A percentile compares a stretch with the other conserved stretches of the same genome.
Conservation (phyloP, 768 basidiomycete species). For the Harrya chromipes region DNA sequence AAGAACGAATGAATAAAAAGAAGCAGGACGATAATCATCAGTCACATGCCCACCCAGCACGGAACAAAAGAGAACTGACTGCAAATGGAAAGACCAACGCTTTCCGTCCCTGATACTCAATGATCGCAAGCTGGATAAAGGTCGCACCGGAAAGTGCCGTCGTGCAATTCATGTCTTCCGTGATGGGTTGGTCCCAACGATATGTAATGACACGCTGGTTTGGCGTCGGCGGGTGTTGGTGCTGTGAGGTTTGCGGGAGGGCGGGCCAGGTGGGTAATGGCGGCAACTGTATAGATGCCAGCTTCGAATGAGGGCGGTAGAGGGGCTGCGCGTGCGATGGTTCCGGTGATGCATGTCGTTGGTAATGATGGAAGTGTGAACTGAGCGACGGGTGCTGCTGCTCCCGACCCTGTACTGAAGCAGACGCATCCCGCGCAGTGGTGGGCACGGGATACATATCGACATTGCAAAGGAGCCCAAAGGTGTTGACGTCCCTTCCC, state of each 20-base stretch:
- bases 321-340: constrained; percentile 7
- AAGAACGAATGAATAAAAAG: too few relatives aligned
- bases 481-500: constrained; percentile 55
- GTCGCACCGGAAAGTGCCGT: constrained; percentile 58
- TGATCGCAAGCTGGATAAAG: constrained; percentile 52
- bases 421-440: constrained; percentile 7
- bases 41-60: not conserved
- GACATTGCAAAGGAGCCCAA: constrained; percentile 72
- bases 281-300: constrained; percentile 20
- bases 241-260: constrained; percentile 3
- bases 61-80: constrained; percentile 33
- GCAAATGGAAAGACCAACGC: constrained; percentile 62
- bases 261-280: constrained; percentile 17
- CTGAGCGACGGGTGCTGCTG: constrained; percentile 13
- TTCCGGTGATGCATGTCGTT: not conserved
- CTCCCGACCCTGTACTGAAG: constrained; percentile 3
- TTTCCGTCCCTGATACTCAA: constrained; percentile 52
- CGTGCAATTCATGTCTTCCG: constrained; percentile 45
- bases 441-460: constrained; percentile 66
- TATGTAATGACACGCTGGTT: constrained; percentile 42
- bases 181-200: constrained; percentile 38
- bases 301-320: constrained; percentile 14
- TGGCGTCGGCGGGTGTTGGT: constrained; percentile 9
- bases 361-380: not conserved
- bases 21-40: not conserved